Evolutionary conservation across 352 stramenopile genomes (phyloP).

Genomic region (Phytophthora pini): DNA sequence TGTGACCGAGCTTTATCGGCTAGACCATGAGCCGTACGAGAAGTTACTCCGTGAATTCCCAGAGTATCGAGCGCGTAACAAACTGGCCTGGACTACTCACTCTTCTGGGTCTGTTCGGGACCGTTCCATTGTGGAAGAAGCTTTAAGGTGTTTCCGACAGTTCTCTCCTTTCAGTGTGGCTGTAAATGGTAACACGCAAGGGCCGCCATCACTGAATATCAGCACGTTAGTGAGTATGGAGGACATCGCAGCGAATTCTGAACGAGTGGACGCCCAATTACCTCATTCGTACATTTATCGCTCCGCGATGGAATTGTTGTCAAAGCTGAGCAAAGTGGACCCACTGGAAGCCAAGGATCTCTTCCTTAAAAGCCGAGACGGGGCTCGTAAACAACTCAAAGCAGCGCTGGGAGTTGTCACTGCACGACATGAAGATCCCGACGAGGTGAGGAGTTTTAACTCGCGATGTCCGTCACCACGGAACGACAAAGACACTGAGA

Average conservation of each 20-base stretch:
- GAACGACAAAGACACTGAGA: not conserved
- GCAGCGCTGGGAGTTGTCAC: conserved; percentile 14
- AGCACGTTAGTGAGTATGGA: not conserved
- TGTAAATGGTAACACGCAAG: too few relatives aligned
- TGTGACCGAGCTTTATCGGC: conserved; percentile 69
- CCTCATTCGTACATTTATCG: conserved; percentile 58
- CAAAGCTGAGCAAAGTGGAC: conserved; percentile 49
- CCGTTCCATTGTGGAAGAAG: conserved; percentile 15
- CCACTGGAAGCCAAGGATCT: conserved; percentile 60
- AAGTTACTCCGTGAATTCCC: conserved; percentile 69
- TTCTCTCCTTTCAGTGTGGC: not conserved
- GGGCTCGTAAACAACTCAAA: conserved; percentile 47
- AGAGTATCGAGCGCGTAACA: conserved; percentile 65
- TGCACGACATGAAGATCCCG: conserved; percentile 7
- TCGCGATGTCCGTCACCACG: conserved; percentile 6
- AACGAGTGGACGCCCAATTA: conserved; percentile 51
- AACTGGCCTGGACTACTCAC: conserved; percentile 55
- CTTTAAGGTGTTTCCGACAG: conserved; percentile 16
- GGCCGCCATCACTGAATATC: conserved; percentile 9
- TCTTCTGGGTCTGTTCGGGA: conserved; percentile 9
- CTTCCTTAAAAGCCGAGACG: conserved; percentile 38
- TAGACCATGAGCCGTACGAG: conserved; percentile 70
- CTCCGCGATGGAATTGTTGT: conserved; percentile 58
- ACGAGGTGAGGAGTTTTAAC: conserved; percentile 21
- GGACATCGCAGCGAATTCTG: conserved; percentile 19